Evolutionary conservation across 129 eudicot genomes (phyloP), one percentile per base, ranked within the genome.

Genomic region (Cynara cardunculus): DNA sequence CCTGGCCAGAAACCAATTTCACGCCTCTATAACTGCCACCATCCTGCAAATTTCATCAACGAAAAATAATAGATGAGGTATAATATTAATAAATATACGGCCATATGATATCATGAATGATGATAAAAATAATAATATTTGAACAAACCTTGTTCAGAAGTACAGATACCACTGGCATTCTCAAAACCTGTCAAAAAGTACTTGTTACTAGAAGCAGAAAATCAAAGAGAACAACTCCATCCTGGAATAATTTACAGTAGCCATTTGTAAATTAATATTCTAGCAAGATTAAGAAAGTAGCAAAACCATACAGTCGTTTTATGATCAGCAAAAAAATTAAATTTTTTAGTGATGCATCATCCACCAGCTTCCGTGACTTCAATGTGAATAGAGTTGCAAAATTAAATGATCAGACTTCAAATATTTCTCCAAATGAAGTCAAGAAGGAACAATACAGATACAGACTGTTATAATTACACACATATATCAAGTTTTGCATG

Each of bases 1-100:
- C 97, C 87, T 95, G 99, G 69, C 97, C 99, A 71, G 97, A 90
- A 82, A 79, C 89, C 87, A 95, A 86, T 80, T 86, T 92, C 53
- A 92, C 92, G 69, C 99, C 99, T 79, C 75, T 87, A 82, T 89
- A 90, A 70, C 16, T 80, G 78, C 92, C 88, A 77, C 65, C 77
- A 72, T 39, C 94, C 97, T 92, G 91, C 69, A 64, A 83, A 74
- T 30, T 37, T 25, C 53, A 41, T 65, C 32, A 80, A n/a, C 69
- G 8, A 24, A 18, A 61, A 7, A 37, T 80, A 59, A 24, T 67
- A 56, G 30, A 80, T 3, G 26, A 32, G 34, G 19, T n/a, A n/a
- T n/a, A n/a, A 53, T 4, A 72, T 3, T 25, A 66, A 49, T 9
- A 4, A 28, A 74, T 78, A 80, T 31, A 62, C 24, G 27, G 19